A percentile compares a stretch with the other conserved stretches of the same genome.
Evolutionary conservation across 2,329 filamentous ascomycete genomes (phyloP).

Genomic region (Arthrinium phaeospermum): DNA sequence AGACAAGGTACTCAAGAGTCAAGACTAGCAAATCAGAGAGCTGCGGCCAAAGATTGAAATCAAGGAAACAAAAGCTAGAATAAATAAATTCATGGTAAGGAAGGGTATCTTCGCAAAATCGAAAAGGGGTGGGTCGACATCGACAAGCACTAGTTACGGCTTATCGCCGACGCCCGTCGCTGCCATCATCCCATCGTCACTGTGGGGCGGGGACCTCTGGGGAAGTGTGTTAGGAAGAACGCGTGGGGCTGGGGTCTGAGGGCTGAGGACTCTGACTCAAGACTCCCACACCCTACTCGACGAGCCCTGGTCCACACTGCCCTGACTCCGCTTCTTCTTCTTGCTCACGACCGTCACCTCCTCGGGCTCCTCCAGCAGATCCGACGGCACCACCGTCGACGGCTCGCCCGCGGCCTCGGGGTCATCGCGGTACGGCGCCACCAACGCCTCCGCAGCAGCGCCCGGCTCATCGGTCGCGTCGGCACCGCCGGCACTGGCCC

Average conservation of each 20-base stretch:
- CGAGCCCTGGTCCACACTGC: background rate
- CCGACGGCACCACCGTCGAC: conserved; percentile 22
- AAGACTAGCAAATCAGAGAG: background rate
- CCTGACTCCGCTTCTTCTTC: conserved; percentile 26
- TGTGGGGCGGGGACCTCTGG: background rate
- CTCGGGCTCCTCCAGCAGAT: conserved; percentile 26
- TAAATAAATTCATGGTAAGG: background rate
- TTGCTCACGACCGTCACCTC: conserved; percentile 30
- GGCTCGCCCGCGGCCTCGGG: conserved; percentile 26
- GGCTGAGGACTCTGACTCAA: conserved; percentile 6
- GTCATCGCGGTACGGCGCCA: conserved; percentile 23
- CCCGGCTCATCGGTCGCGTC: background rate
- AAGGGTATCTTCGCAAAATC: conserved; percentile 10
- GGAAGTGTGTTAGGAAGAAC: too few relatives aligned
- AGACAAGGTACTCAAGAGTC: too few relatives aligned
- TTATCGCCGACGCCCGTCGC: background rate
- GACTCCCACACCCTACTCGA: background rate
- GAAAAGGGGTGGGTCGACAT: background rate
- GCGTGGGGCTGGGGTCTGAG: background rate
- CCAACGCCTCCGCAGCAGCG: background rate
- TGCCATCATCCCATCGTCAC: background rate
- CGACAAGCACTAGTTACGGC: background rate
- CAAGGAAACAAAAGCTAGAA: background rate
- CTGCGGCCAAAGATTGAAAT: background rate
- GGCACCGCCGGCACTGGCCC: background rate